A percentile compares a stretch with the other conserved stretches of the same genome.
Conservation (phyloP, 2,329 filamentous ascomycete species). For the Colletotrichum eleusines region DNA sequence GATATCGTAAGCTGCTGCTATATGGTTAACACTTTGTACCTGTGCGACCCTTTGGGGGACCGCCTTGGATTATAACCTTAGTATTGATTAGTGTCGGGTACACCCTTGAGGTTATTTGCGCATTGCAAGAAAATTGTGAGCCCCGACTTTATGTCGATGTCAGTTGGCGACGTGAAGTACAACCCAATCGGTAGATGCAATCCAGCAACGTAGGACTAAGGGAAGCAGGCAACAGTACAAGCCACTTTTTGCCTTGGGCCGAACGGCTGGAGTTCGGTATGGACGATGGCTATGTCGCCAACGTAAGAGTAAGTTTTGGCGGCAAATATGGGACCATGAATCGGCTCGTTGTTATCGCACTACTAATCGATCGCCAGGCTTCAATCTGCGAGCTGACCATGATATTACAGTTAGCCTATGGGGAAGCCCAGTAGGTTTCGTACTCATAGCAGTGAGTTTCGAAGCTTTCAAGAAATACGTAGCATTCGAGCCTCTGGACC, state of each 20-base stretch:
- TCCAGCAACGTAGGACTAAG: background rate
- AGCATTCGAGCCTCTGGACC: background rate
- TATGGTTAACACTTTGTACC: no score
- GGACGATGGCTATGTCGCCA: background rate
- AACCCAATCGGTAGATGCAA: background rate
- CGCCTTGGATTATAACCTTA: no score
- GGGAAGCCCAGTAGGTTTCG: background rate
- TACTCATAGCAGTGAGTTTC: background rate
- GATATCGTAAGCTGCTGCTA: background rate
- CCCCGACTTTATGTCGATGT: background rate
- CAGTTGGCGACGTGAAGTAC: background rate
- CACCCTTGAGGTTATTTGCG: background rate
- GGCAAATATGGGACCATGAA: slow-evolving; percentile 2
- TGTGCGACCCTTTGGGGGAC: no score
- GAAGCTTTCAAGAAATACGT: slow-evolving; percentile 2
- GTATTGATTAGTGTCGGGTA: no score
- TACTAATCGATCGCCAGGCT: background rate
- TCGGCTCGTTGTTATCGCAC: background rate
- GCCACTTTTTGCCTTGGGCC: background rate
- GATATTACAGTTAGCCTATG: slow-evolving; percentile 5
- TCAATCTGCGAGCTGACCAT: background rate
- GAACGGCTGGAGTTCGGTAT: background rate
- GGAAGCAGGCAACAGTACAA: background rate
- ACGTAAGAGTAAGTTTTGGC: background rate
- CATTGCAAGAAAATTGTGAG: background rate